Conservation (phyloP, 108 stramenopile genomes). For the Cyclotella choctawhatcheeana region DNA sequence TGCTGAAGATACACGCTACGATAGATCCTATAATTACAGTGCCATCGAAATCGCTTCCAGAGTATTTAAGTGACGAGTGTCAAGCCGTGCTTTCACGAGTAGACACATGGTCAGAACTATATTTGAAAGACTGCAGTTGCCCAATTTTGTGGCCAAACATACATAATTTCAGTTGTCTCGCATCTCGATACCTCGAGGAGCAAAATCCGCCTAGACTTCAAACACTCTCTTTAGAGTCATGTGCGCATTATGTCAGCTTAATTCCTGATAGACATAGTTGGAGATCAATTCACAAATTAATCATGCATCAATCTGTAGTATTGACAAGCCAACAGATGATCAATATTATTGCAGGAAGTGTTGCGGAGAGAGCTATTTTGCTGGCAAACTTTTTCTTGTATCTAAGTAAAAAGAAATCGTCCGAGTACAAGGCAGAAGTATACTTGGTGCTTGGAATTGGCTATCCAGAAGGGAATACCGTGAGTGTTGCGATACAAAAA, state of each 20-base stretch:
- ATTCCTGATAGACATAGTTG: constrained; percentile 73
- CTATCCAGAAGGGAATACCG: constrained; percentile 67
- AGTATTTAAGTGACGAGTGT: constrained; percentile 22
- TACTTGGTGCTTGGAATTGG: constrained; percentile 64
- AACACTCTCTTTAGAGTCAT: constrained; percentile 33
- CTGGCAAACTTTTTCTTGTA: constrained; percentile 72
- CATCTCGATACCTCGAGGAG: constrained; percentile 51
- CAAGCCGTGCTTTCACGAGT: constrained; percentile 3
- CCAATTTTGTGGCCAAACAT: constrained; percentile 46
- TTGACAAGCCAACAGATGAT: constrained; percentile 72
- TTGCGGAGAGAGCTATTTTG: constrained; percentile 75
- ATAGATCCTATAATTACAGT: constrained; percentile 11
- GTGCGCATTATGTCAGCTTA: constrained; percentile 71
- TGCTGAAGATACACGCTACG: constrained; percentile 25
- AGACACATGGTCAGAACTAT: constrained; percentile 18
- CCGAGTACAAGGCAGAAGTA: constrained; percentile 29
- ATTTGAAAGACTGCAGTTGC: constrained; percentile 11
- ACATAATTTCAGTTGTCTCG: constrained; percentile 28
- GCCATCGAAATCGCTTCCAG: constrained; percentile 25
- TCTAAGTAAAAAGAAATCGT: constrained; percentile 45
- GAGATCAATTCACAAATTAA: constrained; percentile 58
- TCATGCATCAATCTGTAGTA: constrained; percentile 55
- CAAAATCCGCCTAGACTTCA: constrained; percentile 59
- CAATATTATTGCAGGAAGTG: constrained; percentile 76
- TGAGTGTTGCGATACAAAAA: constrained; percentile 12